A percentile compares a stretch with the other conserved stretches of the same genome.
Evolutionary conservation across 2,329 filamentous ascomycete genomes (phyloP).

Genomic region (Pestalotiopsis sp.): DNA sequence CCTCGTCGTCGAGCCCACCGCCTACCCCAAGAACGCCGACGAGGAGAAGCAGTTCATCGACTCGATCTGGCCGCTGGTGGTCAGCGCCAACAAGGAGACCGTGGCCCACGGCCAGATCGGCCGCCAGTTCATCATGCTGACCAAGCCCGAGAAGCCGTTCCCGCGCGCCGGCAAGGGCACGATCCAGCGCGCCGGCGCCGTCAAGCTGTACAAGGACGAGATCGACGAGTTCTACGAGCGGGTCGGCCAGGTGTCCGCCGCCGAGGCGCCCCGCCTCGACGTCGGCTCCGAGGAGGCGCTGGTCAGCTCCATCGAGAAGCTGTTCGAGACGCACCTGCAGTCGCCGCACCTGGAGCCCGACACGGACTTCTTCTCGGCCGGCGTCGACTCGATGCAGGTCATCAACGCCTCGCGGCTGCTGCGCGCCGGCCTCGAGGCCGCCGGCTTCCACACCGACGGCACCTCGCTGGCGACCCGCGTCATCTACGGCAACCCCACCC

Average conservation of each 20-base stretch:
- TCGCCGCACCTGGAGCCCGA: constrained; percentile 31
- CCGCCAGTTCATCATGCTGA: constrained; percentile 40
- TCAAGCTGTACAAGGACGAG: constrained; percentile 44
- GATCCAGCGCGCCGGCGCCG: constrained; percentile 41
- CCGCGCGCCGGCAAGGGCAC: constrained; percentile 47
- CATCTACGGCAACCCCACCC: constrained; percentile 42
- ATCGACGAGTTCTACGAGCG: constrained; percentile 44
- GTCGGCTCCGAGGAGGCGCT: constrained; percentile 31
- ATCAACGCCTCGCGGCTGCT: constrained; percentile 41
- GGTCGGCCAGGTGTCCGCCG: constrained; percentile 17
- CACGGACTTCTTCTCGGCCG: constrained; percentile 39
- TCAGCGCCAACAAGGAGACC: constrained; percentile 43
- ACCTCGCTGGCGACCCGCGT: constrained; percentile 39
- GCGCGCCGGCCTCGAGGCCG: constrained; percentile 34
- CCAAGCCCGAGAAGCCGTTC: constrained; percentile 44
- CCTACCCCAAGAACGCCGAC: constrained; percentile 27
- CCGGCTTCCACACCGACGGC: constrained; percentile 34
- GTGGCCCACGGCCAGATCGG: constrained; percentile 49
- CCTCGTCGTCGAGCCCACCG: constrained; percentile 47
- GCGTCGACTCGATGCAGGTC: constrained; percentile 43
- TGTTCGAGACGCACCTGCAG: constrained; percentile 32
- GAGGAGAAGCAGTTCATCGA: constrained; percentile 39
- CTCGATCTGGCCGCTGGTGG: constrained; percentile 44
- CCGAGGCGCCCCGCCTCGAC: constrained; percentile 29
- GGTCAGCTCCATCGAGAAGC: constrained; percentile 28